A percentile compares a stretch with the other conserved stretches of the same genome.
Evolutionary conservation across 805 yeast genomes (phyloP).

Genomic region (Wickerhamiella sergipiensis): DNA sequence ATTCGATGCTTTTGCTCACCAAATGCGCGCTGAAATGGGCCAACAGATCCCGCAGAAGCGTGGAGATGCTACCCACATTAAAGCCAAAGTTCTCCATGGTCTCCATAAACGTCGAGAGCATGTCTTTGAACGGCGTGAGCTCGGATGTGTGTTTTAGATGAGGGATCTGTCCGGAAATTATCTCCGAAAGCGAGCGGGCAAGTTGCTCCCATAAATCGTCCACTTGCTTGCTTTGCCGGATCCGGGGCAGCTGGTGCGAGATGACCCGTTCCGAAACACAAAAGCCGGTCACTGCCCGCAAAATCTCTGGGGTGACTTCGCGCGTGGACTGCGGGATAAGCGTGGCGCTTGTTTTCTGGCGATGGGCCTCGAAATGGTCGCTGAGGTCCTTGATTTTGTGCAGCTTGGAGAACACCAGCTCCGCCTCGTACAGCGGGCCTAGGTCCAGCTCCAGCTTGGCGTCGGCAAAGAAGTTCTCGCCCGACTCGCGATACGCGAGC

Average conservation of each 20-base stretch:
- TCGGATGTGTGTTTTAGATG: conserved; percentile 27
- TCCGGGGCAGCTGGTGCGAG: conserved; percentile 43
- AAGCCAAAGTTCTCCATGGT: conserved; percentile 63
- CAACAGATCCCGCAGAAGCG: conserved; percentile 45
- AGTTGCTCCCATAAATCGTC: conserved; percentile 70
- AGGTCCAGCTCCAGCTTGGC: conserved; percentile 39
- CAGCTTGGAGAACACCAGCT: conserved; percentile 65
- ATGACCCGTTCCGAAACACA: conserved; percentile 62
- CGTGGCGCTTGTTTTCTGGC: conserved; percentile 53
- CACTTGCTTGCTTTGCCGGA: conserved; percentile 46
- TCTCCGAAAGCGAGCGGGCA: conserved; percentile 22
- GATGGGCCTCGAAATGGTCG: conserved; percentile 51
- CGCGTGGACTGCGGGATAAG: conserved; percentile 42
- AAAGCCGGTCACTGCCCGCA: conserved; percentile 53
- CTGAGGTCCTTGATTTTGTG: conserved; percentile 49
- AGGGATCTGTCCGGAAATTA: conserved; percentile 8
- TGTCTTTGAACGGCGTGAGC: conserved; percentile 35
- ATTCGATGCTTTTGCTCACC: conserved; percentile 40
- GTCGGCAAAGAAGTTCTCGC: conserved; percentile 32
- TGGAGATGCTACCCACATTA: conserved; percentile 45
- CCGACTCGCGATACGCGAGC: conserved; percentile 51
- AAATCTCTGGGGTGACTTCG: conserved; percentile 23
- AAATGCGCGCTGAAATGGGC: conserved; percentile 45
- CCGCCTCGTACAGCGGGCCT: conserved; percentile 68
- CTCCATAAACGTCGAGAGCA: conserved; percentile 58